Percentiles rank a stretch among this genome's conserved stretches.
Conservation (phyloP, 176 grass and related monocot species). For the Triticum turgidum region DNA sequence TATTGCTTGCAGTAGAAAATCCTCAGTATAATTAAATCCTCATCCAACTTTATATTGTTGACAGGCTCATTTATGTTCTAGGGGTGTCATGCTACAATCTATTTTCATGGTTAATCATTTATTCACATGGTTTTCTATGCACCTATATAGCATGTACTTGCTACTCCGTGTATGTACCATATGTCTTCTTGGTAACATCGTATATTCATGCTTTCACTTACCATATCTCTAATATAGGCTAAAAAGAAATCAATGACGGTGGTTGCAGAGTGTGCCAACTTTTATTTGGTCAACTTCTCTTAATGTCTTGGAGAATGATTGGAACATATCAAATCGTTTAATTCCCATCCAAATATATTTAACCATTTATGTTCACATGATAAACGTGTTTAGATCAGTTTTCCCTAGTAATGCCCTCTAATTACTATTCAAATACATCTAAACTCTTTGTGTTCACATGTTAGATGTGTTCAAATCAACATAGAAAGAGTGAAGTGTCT, state of each 20-base stretch:
- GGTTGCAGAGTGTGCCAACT: constrained; percentile 33
- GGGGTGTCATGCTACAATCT: background rate
- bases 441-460: too few species aligned
- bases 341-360: too few species aligned
- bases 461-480: too few species aligned
- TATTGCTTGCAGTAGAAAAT: background rate
- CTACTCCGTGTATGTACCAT: background rate
- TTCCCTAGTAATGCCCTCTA: too few species aligned
- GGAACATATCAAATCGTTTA: too few species aligned
- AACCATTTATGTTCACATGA: too few species aligned
- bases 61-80: background rate
- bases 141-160: background rate
- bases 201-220: constrained; percentile 21
- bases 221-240: constrained; percentile 41
- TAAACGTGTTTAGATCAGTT: too few species aligned
- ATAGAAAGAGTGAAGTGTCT: too few species aligned
- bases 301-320: too few species aligned
- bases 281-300: background rate
- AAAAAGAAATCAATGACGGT: constrained; percentile 12
- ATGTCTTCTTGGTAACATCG: background rate
- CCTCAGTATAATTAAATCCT: constrained; percentile 1
- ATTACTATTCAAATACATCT: too few species aligned
- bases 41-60: background rate
- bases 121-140: background rate
- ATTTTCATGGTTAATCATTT: background rate